Base-by-base conservation (phyloP, 208 protist species). In the Novymonas esmeraldas region DNA sequence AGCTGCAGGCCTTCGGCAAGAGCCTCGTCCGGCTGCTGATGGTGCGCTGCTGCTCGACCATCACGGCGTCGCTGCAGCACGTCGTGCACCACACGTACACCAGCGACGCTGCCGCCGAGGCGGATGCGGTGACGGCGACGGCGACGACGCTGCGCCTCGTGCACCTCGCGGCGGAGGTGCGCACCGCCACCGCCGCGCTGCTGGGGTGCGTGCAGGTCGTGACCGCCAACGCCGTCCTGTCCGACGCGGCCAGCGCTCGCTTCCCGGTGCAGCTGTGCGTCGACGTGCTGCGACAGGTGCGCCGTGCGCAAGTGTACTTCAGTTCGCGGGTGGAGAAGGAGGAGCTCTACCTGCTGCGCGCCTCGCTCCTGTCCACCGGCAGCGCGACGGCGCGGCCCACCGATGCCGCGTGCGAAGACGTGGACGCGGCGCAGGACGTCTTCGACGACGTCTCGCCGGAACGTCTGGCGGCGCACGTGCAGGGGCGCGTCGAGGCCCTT, bases 11-110 rank as follows among this genome's bases (percentile, higher is more conserved):
- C 20, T 68, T 88, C n/a, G 90, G 73, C 9, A 85, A 82, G 36
- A 87, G 75, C 26, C 70, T 89, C 33, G 79, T 72, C 13, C 79
- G 78, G 14, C 70, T 95, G 13, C 55, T 82, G n/a, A 82, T 81
- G 51, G 87, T 92, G 33, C 86, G 90, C 36, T 95, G 86, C 75
- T 79, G 78, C 67, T 92, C 86, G 22, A 86, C 82, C 29, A 77
- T 93, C 44, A 73, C 74, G 24, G 79, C 79, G 14, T 77, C 81
- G 9, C 77, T 93, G 45, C 80, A 89, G 64, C 80, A 93, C 70
- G 82, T 92, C 13, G 52, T 79, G 44, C 73, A 74, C 28, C 81
- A 85, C 26, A 79, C 79, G 38, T 90, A 93, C 66, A 50, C 56
- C 0, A 46, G 11, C 29, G 57, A 31, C 14, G 51, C 34, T 6